Base-by-base conservation (phyloP, 371 early-diverging fungal genomes). In the Syncephalastrum racemosum region DNA sequence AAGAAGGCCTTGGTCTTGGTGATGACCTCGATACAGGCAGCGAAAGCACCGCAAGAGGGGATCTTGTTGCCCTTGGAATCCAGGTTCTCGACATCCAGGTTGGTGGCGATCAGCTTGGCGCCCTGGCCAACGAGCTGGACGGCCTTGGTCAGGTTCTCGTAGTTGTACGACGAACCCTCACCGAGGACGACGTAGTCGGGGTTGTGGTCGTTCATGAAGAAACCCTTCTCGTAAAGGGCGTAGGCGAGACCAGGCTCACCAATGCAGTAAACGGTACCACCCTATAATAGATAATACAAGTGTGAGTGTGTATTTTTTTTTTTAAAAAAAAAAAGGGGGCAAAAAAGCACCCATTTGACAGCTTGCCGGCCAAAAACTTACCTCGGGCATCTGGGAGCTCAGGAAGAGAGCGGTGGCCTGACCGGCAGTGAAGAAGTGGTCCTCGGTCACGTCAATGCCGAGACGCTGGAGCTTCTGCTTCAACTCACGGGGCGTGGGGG, bases 161-260 rank as follows among this genome's bases (percentile, higher is more conserved):
- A 87, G 70, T 81, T 83, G 68, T 82, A 80, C 16, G 75, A 65
- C 56, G 73, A 70, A 54, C 83, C 81, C 66, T 87, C 87, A 57
- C 85, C 85, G 18, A 85, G 67, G 31, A 87, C 83, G 45, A 87
- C 87, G 59, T 79, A 84, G 56, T 87, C 83, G 36, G 87, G 85
- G 58, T 84, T 80, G 40, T 75, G 71, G 40, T 81, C 81, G 55
- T 80, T 82, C 84, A 83, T 84, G 58, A 79, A 80, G 73, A 87
- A 87, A 39, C 87, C 87, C 59, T 71, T 74, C 48, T 83, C 84
- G 54, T 87, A 87, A 40, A 87, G 70, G 41, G 87, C 80, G 66
- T 76, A 81, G 16, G 84, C 80, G 45, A 87, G 78, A 58, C 82
- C 87, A 44, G 85, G 83, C 48, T 84, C 87, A 62, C 87, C 87